Evolutionary conservation across 495 filamentous ascomycete genomes (phyloP).

Genomic region (Neurospora sp.): DNA sequence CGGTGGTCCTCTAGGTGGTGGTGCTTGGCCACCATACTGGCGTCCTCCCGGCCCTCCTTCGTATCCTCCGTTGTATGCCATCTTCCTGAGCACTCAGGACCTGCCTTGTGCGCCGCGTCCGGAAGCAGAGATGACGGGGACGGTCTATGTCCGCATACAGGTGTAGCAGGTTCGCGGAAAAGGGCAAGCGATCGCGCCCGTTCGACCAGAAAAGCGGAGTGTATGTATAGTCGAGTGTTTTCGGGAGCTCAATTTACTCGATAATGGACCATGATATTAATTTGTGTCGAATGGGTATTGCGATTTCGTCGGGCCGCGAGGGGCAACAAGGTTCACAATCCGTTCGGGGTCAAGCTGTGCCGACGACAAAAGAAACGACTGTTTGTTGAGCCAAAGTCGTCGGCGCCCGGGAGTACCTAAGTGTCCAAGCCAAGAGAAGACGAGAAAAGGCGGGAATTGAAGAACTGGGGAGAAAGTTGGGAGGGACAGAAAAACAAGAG

Average conservation of each 20-base stretch:
- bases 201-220: background rate
- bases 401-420: background rate
- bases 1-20: constrained; percentile 39
- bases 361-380: background rate
- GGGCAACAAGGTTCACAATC: background rate
- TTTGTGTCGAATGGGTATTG: background rate
- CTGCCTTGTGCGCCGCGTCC: constrained; percentile 1
- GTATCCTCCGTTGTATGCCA: constrained; percentile 40
- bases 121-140: background rate
- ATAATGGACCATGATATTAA: background rate
- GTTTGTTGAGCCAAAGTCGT: background rate
- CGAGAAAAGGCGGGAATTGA: background rate
- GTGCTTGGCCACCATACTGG: constrained; percentile 36
- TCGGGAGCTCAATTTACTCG: background rate
- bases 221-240: background rate
- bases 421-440: background rate
- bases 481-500: background rate
- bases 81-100: constrained; percentile 11
- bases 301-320: background rate
- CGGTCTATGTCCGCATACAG: background rate
- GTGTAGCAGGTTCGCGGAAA: background rate
- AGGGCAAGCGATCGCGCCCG: background rate
- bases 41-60: constrained; percentile 28
- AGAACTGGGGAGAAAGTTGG: background rate
- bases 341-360: background rate